Base-by-base conservation (phyloP, 768 basidiomycete genomes). In the Porphyrellus cyaneotinctus region DNA sequence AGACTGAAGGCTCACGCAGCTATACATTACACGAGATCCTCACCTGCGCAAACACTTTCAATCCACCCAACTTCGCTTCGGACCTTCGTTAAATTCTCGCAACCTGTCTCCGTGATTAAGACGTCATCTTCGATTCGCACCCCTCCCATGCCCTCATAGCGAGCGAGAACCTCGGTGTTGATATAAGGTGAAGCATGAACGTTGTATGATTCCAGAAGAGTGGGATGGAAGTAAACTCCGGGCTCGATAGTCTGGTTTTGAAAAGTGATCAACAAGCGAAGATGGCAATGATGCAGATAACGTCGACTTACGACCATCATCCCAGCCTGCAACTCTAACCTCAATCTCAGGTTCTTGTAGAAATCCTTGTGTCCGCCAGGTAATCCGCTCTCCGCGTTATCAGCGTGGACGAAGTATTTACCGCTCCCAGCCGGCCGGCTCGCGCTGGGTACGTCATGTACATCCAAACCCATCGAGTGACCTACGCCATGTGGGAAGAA, bases 401-500 rank as follows among this genome's bases (percentile, higher is more conserved):
- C 86, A 59, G 88, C 91, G 64, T 91, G 89, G 2, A 95, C 92
- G 62, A 68, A 66, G 43, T 66, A 68, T 51, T 66, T 84, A 1
- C 72, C 71, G 59, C 81, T 87, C 15, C 73, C 70, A 10, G 53
- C 66, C n/a, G 87, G 91, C 65, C 84, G 90, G 68, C 81, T 88
- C n/a, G 87, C 86, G 42, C 78, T 81, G 0, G 91, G 88, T 1
- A 88, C 90, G 62, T 97, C 95, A 64, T 97, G 95, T 2, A 97
- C 94, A 65, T 98, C 95, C 70, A 97, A 75, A 12, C 95, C 95
- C 37, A 97, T 74, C 7, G 88, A 88, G 66, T 97, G 95, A 1
- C 93, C 92, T 35, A 88, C 74, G 3, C 95, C 95, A 64, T 97
- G 95, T 11, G 95, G 95, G 80, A 91, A 97, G 77, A 97, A 97